Percentiles rank a stretch among this genome's conserved stretches.
phyloP scores from a whole-genome alignment of 2,329 filamentous ascomycete genomes.

The Neonectria hederae region DNA sequence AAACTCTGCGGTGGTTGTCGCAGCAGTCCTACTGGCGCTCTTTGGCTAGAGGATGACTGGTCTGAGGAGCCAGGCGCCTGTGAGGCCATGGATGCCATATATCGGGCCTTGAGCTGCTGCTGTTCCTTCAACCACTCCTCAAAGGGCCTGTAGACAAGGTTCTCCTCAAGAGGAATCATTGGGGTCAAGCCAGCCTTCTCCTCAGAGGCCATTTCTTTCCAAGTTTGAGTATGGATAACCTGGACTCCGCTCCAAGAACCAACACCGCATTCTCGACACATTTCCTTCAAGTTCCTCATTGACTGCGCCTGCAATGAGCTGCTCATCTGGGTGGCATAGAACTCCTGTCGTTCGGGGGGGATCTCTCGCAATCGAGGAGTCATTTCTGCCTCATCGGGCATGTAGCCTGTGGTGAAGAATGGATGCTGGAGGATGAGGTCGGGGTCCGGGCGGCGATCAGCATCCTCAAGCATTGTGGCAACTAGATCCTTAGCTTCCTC shows the following conservation, averaged over 20 bases:
- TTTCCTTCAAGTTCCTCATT: conserved; percentile 62
- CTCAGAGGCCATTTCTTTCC: conserved; percentile 74
- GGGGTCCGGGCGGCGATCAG: conserved; percentile 77
- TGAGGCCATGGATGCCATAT: conserved; percentile 44
- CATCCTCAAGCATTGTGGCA: conserved; percentile 77
- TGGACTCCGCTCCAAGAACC: conserved; percentile 62
- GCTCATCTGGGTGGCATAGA: conserved; percentile 61
- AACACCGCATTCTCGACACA: conserved; percentile 68
- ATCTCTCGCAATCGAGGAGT: conserved; percentile 65
- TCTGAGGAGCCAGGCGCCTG: conserved; percentile 44
- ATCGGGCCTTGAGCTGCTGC: conserved; percentile 48
- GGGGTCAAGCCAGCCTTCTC: conserved; percentile 73
- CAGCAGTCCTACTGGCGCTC: conserved; percentile 55
- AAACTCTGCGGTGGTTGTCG: conserved; percentile 70
- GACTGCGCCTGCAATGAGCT: conserved; percentile 57
- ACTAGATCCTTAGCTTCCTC: conserved; percentile 82
- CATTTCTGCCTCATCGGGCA: conserved; percentile 71
- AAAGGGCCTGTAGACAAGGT: conserved; percentile 71
- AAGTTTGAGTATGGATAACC: conserved; percentile 64
- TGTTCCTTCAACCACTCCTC: conserved; percentile 69
- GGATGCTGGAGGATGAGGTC: conserved; percentile 82
- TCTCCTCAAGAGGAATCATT: conserved; percentile 68
- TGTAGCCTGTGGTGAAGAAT: conserved; percentile 81
- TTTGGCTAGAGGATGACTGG: conserved; percentile 49
- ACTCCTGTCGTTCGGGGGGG: conserved; percentile 66